These are phyloP conservation scores for Neofusicoccum ribis DNA, from an alignment of 2,329 filamentous ascomycete species.

Conservation along the genomic window DNA sequence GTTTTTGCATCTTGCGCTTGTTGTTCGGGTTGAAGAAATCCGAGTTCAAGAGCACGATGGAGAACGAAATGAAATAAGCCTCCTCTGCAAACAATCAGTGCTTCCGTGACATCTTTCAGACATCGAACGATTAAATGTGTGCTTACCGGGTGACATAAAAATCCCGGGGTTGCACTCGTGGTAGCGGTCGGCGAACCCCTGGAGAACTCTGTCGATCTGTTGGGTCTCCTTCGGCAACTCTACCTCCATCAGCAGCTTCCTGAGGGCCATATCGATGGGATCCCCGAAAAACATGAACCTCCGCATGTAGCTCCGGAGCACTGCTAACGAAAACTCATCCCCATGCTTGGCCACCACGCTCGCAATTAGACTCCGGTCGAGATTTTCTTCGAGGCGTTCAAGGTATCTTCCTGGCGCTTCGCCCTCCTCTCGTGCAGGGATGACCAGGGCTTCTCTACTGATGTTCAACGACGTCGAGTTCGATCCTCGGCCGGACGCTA, in stretches of 20 bases:
- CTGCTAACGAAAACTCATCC: conserved; percentile 79
- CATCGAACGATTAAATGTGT: neutral
- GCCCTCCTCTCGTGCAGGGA: conserved; percentile 80
- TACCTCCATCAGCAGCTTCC: conserved; percentile 94
- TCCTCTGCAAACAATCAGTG: conserved; percentile 60
- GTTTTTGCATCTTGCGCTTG: conserved; percentile 97
- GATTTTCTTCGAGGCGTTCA: conserved; percentile 74
- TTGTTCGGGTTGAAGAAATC: conserved; percentile 99
- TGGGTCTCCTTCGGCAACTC: conserved; percentile 96
- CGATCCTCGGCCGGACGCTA: conserved; percentile 70
- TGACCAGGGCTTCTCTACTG: conserved; percentile 65
- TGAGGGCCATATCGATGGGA: conserved; percentile 95
- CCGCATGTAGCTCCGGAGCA: conserved; percentile 91
- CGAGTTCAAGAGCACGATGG: conserved; percentile 91
- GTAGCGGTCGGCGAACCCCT: conserved; percentile 94
- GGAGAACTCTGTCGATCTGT: conserved; percentile 91
- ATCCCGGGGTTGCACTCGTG: conserved; percentile 98
- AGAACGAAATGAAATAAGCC: conserved; percentile 98
- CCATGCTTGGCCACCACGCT: conserved; percentile 82
- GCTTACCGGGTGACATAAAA: conserved; percentile 69
- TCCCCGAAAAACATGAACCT: conserved; percentile 94
- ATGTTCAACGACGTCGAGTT: conserved; percentile 84
- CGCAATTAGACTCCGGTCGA: conserved; percentile 80
- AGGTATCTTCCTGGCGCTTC: conserved; percentile 91
- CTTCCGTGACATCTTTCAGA: too few species aligned